Base-by-base conservation (phyloP, 1,139 yeast genomes). In the Diutina ranongensis region DNA sequence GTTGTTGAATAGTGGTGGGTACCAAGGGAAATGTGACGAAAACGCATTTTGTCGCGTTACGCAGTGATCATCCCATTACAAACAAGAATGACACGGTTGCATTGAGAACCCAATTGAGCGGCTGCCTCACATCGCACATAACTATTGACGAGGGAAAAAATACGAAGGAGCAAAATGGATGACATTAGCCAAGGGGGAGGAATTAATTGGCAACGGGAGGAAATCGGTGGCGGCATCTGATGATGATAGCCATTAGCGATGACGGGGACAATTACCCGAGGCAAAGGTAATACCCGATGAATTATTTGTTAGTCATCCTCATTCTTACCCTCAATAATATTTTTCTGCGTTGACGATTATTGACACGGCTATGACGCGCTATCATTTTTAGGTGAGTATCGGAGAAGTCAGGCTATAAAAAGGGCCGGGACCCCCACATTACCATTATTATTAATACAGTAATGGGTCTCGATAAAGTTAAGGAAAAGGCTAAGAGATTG, bases 401-500 rank as follows among this genome's bases (percentile, higher is more conserved):
- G n/a, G 19, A 35, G n/a, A 25, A 25, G 9, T 25, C 5, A 7
- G 28, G 28, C 13, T 36, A 36, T 36, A 36, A 36, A 36, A 36
- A 25, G 40, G 21, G 18, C n/a, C 22, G 9, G 18, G 18, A 10
- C 28, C 40, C 40, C n/a, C 40, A 13, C 12, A 12, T 36, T 20
- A 19, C 13, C 25, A 15, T 18, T 12, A 9, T 20, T 5, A n/a
- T 13, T 20, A 19, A 4, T 4, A 35, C n/a, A n/a, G 22, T 20
- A 20, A 38, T 38, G 42, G 32, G 32, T 38, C 32, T 38, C 21
- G 42, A 38, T 20, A 38, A 38, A 18, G 28, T 21, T 25, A 38
- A 38, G 42, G 42, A 38, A 38, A 38, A 38, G 20, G 42, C 42
- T n/a, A 38, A 38, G 42, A 25, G 42, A n/a, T 16, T 38, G 31